Evolutionary conservation across 768 basidiomycete genomes (phyloP).

Genomic region (Cyclocybe aegerita): DNA sequence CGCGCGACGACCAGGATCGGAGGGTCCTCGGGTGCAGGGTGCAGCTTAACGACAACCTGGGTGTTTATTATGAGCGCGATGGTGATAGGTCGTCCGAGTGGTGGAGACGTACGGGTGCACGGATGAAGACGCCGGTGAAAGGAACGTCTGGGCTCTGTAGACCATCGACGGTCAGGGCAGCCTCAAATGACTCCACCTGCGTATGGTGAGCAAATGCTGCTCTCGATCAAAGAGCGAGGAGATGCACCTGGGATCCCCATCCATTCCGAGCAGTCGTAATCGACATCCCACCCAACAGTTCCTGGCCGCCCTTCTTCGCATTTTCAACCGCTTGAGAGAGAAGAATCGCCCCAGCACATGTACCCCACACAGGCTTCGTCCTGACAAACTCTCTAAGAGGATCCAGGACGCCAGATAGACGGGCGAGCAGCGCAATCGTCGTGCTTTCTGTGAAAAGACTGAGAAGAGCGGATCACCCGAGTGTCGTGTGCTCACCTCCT

Average conservation of each 20-base stretch:
- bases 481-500: conserved; percentile 53
- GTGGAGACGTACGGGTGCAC: conserved; percentile 70
- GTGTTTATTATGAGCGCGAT: conserved; percentile 2
- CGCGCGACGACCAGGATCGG: conserved; percentile 72
- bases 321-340: conserved; percentile 73
- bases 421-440: conserved; percentile 80
- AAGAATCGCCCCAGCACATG: conserved; percentile 93
- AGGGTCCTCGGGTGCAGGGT: conserved; percentile 44
- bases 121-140: conserved; percentile 89
- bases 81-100: neutral
- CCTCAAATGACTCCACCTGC: conserved; percentile 91
- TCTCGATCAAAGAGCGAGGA: neutral
- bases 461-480: neutral
- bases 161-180: conserved; percentile 61
- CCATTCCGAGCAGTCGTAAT: conserved; percentile 85
- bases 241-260: conserved; percentile 85
- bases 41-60: conserved; percentile 65
- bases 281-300: conserved; percentile 78
- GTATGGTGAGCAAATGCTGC: neutral
- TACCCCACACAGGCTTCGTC: conserved; percentile 86
- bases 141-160: conserved; percentile 58
- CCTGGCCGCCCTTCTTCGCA: conserved; percentile 85
- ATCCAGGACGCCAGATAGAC: conserved; percentile 73
- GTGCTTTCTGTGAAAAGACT: conserved; percentile 68
- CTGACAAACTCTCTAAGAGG: conserved; percentile 75